Evolutionary conservation across 2,329 filamentous ascomycete species (phyloP).

Genomic region (Colletotrichum sp.): DNA sequence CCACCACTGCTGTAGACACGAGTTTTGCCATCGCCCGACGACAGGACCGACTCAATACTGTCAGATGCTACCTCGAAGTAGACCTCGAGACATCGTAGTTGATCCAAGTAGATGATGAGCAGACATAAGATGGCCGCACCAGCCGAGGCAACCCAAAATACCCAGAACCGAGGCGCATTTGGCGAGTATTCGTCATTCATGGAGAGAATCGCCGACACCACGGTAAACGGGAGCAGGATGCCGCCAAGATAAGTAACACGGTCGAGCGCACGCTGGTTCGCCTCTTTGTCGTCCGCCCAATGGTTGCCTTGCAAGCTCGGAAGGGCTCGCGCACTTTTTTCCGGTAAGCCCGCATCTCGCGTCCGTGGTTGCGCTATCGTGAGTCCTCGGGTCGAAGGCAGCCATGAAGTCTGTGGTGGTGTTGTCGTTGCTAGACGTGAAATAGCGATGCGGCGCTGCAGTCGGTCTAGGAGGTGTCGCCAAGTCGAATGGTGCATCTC

Average conservation of each 20-base stretch:
- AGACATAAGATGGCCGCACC: slow-evolving; percentile 42
- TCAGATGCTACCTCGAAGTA: slow-evolving; percentile 46
- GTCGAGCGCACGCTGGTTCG: slow-evolving; percentile 45
- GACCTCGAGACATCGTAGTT: slow-evolving; percentile 48
- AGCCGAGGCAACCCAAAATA: slow-evolving; percentile 51
- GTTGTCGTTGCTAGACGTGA: slow-evolving; percentile 18
- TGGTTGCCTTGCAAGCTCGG: neutral
- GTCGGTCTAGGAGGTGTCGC: slow-evolving; percentile 33
- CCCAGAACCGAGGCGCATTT: slow-evolving; percentile 44
- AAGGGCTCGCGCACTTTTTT: neutral
- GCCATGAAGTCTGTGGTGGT: slow-evolving; percentile 19
- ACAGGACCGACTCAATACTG: slow-evolving; percentile 23
- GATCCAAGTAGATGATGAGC: slow-evolving; percentile 52
- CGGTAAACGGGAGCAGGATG: slow-evolving; percentile 49
- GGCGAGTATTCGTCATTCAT: slow-evolving; percentile 51
- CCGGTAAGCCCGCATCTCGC: neutral
- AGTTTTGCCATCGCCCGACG: neutral
- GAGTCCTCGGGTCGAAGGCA: slow-evolving; percentile 18
- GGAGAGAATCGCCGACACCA: slow-evolving; percentile 51
- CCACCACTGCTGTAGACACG: neutral
- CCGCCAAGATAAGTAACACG: slow-evolving; percentile 55
- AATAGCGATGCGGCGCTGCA: slow-evolving; percentile 26
- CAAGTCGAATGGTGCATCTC: slow-evolving; percentile 26
- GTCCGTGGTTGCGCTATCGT: slow-evolving; percentile 2
- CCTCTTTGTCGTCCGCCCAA: slow-evolving; percentile 23